These are phyloP conservation scores for Salvia hispanica DNA, from an alignment of 257 asterid species.

Conservation along the genomic window DNA sequence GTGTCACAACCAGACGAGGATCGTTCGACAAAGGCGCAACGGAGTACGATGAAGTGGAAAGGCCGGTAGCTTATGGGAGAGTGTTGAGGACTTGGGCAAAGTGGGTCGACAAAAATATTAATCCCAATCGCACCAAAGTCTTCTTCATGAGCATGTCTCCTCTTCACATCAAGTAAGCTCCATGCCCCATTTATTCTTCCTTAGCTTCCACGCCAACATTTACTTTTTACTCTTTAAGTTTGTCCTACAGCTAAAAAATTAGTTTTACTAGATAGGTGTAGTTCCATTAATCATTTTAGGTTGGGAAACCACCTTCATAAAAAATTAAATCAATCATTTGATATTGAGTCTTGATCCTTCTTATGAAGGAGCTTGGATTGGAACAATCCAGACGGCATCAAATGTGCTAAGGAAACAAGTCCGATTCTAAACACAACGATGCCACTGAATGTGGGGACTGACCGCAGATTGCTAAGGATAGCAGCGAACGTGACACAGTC, in stretches of 20 bases:
- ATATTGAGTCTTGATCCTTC: not conserved
- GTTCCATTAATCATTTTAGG: not conserved
- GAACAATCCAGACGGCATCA: constrained; percentile 72
- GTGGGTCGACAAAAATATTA: constrained; percentile 40
- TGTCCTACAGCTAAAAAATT: too few species aligned
- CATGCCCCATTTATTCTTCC: not conserved
- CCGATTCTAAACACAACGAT: constrained; percentile 66
- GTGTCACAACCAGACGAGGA: constrained; percentile 32
- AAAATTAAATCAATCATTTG: not conserved
- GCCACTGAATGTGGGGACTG: constrained; percentile 68
- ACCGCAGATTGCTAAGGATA: constrained; percentile 42
- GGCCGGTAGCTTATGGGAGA: constrained; percentile 38
- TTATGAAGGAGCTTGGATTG: constrained; percentile 77
- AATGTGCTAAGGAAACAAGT: constrained; percentile 67
- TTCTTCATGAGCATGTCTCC: constrained; percentile 51
- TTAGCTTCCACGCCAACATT: constrained; percentile 19
- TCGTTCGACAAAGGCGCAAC: constrained; percentile 40
- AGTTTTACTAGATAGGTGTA: not conserved
- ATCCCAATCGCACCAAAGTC: constrained; percentile 38
- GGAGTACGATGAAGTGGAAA: constrained; percentile 40
- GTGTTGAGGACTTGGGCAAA: constrained; percentile 43
- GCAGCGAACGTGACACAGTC: constrained; percentile 67
- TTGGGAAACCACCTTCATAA: constrained; percentile 25
- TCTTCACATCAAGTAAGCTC: constrained; percentile 60
- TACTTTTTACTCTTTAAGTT: not conserved